Conservation (phyloP, 768 basidiomycete species). For the Suillus discolor region DNA sequence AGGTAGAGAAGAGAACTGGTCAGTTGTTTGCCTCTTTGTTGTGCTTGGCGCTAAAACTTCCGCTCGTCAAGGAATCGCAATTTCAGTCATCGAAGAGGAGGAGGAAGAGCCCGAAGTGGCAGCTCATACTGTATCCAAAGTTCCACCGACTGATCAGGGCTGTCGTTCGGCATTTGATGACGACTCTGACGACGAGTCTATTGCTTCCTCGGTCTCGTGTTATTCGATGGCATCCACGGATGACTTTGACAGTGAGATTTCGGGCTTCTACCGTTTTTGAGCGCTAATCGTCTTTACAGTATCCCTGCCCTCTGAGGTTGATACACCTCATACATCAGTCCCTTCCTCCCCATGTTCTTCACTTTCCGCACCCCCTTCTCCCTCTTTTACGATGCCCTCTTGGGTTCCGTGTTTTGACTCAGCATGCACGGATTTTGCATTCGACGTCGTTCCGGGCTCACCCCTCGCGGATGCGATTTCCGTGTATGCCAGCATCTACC, state of each 20-base stretch:
- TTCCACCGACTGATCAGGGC: neutral
- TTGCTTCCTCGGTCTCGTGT: neutral
- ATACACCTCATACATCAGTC: neutral
- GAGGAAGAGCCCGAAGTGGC: neutral
- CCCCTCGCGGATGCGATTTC: neutral
- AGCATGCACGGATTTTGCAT: neutral
- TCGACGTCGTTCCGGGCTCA: neutral
- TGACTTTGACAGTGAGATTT: slow-evolving; percentile 1
- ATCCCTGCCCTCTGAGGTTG: neutral
- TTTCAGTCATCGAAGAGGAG: neutral
- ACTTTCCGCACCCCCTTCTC: neutral
- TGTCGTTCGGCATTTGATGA: slow-evolving; percentile 1
- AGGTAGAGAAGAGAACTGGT: neutral
- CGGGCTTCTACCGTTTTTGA: neutral
- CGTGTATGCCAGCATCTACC: neutral
- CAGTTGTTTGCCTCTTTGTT: neutral
- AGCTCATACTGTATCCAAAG: neutral
- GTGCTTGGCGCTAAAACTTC: neutral
- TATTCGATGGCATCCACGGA: slow-evolving; percentile 1
- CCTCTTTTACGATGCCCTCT: neutral
- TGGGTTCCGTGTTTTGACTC: slow-evolving; percentile 1
- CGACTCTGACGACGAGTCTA: neutral
- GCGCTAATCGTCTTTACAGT: neutral
- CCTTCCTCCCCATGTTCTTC: neutral
- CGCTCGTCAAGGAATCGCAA: neutral